Conservation (phyloP, 2,329 filamentous ascomycete species). For the Ceratocystiopsis minuta region DNA sequence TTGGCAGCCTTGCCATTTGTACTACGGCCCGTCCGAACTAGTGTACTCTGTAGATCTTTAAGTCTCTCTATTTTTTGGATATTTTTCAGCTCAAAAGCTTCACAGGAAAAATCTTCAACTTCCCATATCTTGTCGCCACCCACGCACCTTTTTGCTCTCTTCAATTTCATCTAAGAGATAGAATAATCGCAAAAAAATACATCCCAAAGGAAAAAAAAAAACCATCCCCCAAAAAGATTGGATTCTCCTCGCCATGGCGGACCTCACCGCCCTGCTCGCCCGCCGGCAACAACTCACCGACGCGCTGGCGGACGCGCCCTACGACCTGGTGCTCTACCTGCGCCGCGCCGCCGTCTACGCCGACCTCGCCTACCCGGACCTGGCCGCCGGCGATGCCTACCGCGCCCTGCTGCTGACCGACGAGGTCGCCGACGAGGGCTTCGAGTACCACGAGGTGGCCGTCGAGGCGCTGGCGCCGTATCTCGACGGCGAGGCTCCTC, state of each 20-base stretch:
- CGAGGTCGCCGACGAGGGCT: conserved; percentile 58
- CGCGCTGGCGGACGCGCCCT: conserved; percentile 31
- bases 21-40: no score
- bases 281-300: conserved; percentile 40
- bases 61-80: no score
- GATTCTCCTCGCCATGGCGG: conserved; percentile 13
- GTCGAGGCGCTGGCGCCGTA: conserved; percentile 30
- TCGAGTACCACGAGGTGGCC: conserved; percentile 63
- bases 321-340: conserved; percentile 46
- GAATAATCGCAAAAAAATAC: no score
- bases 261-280: conserved; percentile 28
- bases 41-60: no score
- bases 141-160: no score
- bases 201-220: no score
- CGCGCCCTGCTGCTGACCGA: conserved; percentile 75
- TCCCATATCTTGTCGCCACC: no score
- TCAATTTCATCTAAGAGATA: no score
- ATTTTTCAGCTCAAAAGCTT: no score
- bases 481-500: conserved; percentile 13
- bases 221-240: no score
- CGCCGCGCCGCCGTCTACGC: conserved; percentile 55
- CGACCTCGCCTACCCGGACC: conserved; percentile 67
- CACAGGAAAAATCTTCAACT: no score
- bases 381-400: conserved; percentile 81
- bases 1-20: no score